Conservation (phyloP, 305 asterid genomes). For the Solanum chacoense region DNA sequence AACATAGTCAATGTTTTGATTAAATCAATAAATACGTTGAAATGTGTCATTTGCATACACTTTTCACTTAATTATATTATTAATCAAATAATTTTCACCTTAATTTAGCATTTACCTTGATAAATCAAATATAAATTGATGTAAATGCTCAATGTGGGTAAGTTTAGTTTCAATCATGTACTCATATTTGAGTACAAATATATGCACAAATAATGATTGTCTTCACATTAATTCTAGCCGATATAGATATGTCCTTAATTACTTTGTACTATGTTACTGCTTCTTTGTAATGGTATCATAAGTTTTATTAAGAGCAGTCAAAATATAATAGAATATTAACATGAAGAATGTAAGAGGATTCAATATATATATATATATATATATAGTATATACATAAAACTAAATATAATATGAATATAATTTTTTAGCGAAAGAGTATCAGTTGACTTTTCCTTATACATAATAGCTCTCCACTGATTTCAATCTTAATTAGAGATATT, state of each 20-base stretch:
- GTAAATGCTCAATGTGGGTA: background rate
- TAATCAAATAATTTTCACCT: background rate
- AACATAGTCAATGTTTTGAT: background rate
- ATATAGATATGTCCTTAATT: background rate
- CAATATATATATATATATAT: background rate
- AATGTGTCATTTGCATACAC: background rate
- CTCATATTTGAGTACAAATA: background rate
- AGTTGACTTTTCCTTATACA: background rate
- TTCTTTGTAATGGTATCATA: background rate
- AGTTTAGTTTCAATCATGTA: background rate
- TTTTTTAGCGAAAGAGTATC: background rate
- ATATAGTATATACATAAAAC: background rate
- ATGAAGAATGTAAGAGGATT: background rate
- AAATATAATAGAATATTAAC: background rate
- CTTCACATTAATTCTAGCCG: background rate
- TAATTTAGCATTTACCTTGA: background rate
- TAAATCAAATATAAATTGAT: background rate
- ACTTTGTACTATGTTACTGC: background rate
- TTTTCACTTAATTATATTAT: background rate
- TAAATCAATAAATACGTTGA: background rate
- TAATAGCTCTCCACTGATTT: accelerated
- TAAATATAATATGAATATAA: background rate
- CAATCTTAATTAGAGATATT: background rate
- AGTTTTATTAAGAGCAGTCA: background rate
- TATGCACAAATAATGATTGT: background rate